Percentiles rank a stretch among this genome's conserved stretches.
These are phyloP conservation scores for Magnolia changhungtana DNA, from an alignment of 164 flowering plant species.

Conservation along the genomic window DNA sequence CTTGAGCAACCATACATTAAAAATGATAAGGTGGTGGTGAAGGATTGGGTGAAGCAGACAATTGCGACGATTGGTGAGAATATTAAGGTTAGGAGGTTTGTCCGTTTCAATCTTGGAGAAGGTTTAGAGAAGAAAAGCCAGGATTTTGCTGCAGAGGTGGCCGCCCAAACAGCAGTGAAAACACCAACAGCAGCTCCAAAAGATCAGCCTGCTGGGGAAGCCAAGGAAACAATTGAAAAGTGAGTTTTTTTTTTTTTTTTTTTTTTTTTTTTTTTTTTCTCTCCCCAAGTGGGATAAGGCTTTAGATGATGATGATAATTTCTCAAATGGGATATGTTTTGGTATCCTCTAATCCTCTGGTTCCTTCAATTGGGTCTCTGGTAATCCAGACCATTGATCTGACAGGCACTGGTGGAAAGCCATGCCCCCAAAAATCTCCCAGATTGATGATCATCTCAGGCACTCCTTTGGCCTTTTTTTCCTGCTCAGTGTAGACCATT, in stretches of 20 bases:
- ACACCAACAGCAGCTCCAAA: slow-evolving; percentile 31
- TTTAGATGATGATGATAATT: too few species aligned
- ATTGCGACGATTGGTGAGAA: slow-evolving; percentile 97
- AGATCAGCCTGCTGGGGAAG: slow-evolving; percentile 49
- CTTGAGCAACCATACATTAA: slow-evolving; percentile 94
- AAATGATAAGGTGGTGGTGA: slow-evolving; percentile 76
- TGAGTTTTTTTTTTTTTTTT: slow-evolving; percentile 31
- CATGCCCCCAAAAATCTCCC: too few species aligned
- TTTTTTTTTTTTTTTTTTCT: background rate
- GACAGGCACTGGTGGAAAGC: too few species aligned
- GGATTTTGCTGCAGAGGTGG: slow-evolving; percentile 99
- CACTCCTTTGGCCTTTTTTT: too few species aligned
- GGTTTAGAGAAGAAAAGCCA: slow-evolving; percentile 93
- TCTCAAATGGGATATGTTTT: background rate
- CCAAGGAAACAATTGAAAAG: slow-evolving; percentile 57
- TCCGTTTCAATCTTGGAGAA: slow-evolving; percentile 86
- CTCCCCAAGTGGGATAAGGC: too few species aligned
- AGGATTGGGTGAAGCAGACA: slow-evolving; percentile 88
- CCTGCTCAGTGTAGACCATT: too few species aligned
- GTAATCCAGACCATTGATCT: too few species aligned
- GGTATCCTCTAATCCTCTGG: background rate
- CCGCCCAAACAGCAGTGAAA: slow-evolving; percentile 91
- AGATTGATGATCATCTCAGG: too few species aligned
- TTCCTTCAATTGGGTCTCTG: too few species aligned
- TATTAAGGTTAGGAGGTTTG: slow-evolving; percentile 87